Evolutionary conservation across 495 filamentous ascomycete species (phyloP).

Genomic region (Penicillium desertorum): DNA sequence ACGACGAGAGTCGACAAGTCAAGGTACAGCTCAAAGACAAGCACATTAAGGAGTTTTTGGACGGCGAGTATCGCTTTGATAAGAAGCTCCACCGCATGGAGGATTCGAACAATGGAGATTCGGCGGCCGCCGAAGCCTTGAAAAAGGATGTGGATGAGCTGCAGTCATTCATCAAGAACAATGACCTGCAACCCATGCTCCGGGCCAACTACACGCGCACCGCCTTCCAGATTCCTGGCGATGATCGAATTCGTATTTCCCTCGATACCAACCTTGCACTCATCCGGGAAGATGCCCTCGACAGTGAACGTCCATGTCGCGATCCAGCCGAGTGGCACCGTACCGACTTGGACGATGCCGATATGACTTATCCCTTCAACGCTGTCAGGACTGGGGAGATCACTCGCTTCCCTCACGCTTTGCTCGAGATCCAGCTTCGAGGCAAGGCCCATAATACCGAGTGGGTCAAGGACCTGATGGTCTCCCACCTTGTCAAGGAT

Average conservation of each 20-base stretch:
- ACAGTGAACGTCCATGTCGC: slow-evolving; percentile 79
- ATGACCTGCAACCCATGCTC: slow-evolving; percentile 78
- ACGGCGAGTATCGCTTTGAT: slow-evolving; percentile 87
- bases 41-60: slow-evolving; percentile 85
- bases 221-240: slow-evolving; percentile 93
- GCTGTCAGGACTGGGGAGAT: slow-evolving; percentile 87
- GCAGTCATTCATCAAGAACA: slow-evolving; percentile 74
- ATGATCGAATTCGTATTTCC: slow-evolving; percentile 85
- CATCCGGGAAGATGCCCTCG: slow-evolving; percentile 88
- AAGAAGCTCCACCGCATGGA: slow-evolving; percentile 81
- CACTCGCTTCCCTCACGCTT: slow-evolving; percentile 82
- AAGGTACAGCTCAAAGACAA: slow-evolving; percentile 88
- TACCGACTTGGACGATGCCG: slow-evolving; percentile 76
- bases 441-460: slow-evolving; percentile 70
- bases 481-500: slow-evolving; percentile 86
- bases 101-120: slow-evolving; percentile 63
- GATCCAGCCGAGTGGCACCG: slow-evolving; percentile 90
- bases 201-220: slow-evolving; percentile 92
- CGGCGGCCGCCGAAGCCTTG: slow-evolving; percentile 55
- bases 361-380: slow-evolving; percentile 83
- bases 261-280: slow-evolving; percentile 91
- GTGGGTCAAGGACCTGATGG: slow-evolving; percentile 89
- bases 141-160: slow-evolving; percentile 72
- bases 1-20: slow-evolving; percentile 70
- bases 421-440: slow-evolving; percentile 90